A percentile compares a stretch with the other conserved stretches of the same genome.
These are phyloP conservation scores for Lactarius indigo DNA, from an alignment of 768 basidiomycete genomes.

Conservation along the genomic window DNA sequence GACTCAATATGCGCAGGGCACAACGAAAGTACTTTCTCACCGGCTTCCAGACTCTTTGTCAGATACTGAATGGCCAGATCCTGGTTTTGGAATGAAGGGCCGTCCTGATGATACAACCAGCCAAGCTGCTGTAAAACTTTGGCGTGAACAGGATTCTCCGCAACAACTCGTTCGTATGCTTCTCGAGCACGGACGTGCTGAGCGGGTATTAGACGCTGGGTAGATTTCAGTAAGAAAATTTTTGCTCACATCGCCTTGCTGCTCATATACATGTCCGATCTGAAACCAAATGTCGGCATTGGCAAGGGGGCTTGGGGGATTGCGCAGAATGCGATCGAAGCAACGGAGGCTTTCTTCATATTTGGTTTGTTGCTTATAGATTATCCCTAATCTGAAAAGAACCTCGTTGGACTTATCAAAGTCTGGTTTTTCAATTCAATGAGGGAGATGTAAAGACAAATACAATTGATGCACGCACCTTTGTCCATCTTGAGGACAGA, in stretches of 20 bases:
- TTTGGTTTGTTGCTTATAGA: slow-evolving; percentile 98
- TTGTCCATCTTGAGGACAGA: slow-evolving; percentile 97
- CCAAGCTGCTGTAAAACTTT: slow-evolving; percentile 98
- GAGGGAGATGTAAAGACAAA: neutral
- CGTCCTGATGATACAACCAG: slow-evolving; percentile 96
- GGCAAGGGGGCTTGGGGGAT: slow-evolving; percentile 92
- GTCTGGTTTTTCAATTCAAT: slow-evolving; percentile 45
- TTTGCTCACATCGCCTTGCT: slow-evolving; percentile 83
- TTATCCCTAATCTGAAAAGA: slow-evolving; percentile 95
- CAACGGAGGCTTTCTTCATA: slow-evolving; percentile 84
- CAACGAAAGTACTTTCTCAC: slow-evolving; percentile 43
- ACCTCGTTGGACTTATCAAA: slow-evolving; percentile 99
- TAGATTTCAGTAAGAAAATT: neutral
- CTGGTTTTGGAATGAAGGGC: slow-evolving; percentile 92
- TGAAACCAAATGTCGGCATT: slow-evolving; percentile 99
- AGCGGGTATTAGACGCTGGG: slow-evolving; percentile 18
- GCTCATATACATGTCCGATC: slow-evolving; percentile 97
- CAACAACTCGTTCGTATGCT: slow-evolving; percentile 93
- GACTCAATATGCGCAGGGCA: slow-evolving; percentile 6
- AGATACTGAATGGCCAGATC: slow-evolving; percentile 91
- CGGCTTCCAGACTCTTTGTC: slow-evolving; percentile 92
- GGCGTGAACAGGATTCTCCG: slow-evolving; percentile 89
- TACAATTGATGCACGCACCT: slow-evolving; percentile 44
- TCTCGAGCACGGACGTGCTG: slow-evolving; percentile 89
- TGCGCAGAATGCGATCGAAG: slow-evolving; percentile 94